Base-by-base conservation (phyloP, 2,329 filamentous ascomycete species). In the Chaetomium globosum region DNA sequence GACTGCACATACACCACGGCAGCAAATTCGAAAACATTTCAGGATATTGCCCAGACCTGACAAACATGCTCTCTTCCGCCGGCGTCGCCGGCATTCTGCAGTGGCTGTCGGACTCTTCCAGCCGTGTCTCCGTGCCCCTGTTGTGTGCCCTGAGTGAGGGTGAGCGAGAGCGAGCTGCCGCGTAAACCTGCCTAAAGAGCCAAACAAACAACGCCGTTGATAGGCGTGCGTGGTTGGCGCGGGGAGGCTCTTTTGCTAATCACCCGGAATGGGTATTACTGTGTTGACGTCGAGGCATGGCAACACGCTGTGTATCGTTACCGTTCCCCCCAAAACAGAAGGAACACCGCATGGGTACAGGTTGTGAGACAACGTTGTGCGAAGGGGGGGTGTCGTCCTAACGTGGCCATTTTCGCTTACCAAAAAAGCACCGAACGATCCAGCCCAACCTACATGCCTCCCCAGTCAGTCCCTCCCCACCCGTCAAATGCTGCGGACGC, bases 51-150 rank as follows among this genome's bases (percentile, higher is more conserved):
- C 54, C 54, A 56, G 54, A 7, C 23, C 5, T 12, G 26, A 39
- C 33, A 56, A 56, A 56, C 54, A 39, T 56, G 54, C 31, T 56
- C 52, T 9, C 33, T 19, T 43, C 39, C 39, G 39, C 2, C 39
- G 39, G 39, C 16, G 16, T 43, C 39, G 39, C 39, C 39, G 39
- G 39, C 6, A 3, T 6, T 28, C n/a, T 56, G 8, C 54, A 26
- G 12, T 21, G 16, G 9, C 36, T 16, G 39, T 43, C n/a, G n/a
- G 46, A 48, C 7, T 12, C 19, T 12, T 8, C 23, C 30, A 9
- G 31, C 31, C 30, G 52, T n/a, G 31, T 23, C n/a, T 36, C 31
- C 21, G 28, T 31, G 7, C 16, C 52, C 52, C 16, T 28, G 28
- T n/a, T n/a, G 53, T 36, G 53, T 55, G 31, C n/a, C 30, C n/a